Base-by-base conservation (phyloP, 169 alveolate genomes). In the Plasmodium vinckei region DNA sequence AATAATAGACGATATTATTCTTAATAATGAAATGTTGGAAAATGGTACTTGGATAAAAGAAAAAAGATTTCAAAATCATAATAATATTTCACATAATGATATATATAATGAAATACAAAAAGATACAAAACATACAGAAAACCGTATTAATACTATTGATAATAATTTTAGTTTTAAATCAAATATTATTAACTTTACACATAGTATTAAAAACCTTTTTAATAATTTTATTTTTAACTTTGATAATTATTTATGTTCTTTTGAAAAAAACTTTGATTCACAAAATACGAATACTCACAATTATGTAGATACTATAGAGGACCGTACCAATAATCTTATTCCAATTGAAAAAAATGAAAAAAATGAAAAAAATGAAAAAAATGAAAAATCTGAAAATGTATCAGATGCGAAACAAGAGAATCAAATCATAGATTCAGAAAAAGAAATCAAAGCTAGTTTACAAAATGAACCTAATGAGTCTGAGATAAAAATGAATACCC, bases 111-210 rank as follows among this genome's bases (percentile, higher is more conserved):
- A 82, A 54, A 67, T 82, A 12, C 39, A 25, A 25, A 60, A 17
- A 15, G 54, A 82, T 70, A 67, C 90, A 25, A 57, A 54, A 5
- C 39, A 65, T 53, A 67, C 67, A 70, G 82, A 82, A 46, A 53
- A 82, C 9, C 53, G 71, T 46, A 65, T 82, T 47, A 44, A 17
- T 19, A 56, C 25, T 13, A 15, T 46, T 54, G 19, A 39, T n/a
- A 82, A 82, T 6, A 10, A 82, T 82, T 82, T 53, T 51, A 17
- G 39, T 5, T 82, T 82, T 71, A 82, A 82, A 82, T 82, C 90
- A 9, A 82, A 61, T 49, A 82, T 82, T 21, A 82, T 67, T 42
- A 65, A 82, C n/a, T 65, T 53, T 17, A 54, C 67, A 54, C 25
- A 57, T 0, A 68, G 90, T 67, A 71, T 82, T 27, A 53, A 60